These are phyloP conservation scores for Fonsecaea pedrosoi DNA, from an alignment of 2,329 filamentous ascomycete species.

Conservation along the genomic window DNA sequence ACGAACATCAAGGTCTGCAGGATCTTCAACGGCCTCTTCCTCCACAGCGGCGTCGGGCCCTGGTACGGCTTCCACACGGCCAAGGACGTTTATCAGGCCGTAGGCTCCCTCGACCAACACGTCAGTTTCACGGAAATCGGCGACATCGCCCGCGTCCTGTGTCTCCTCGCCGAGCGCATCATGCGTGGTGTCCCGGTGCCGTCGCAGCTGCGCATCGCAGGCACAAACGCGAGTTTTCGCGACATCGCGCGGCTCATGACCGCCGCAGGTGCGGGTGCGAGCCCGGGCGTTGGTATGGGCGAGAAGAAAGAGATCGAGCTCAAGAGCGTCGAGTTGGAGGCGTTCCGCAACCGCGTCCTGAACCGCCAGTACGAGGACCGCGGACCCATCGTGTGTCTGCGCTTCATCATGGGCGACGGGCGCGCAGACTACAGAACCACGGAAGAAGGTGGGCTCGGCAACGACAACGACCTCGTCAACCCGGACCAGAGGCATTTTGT, in stretches of 20 bases:
- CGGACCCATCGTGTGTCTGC: slow-evolving; percentile 42
- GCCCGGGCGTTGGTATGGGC: too few relatives aligned
- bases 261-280: slow-evolving; percentile 36
- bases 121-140: slow-evolving; percentile 45
- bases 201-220: slow-evolving; percentile 41
- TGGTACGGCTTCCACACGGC: slow-evolving; percentile 46
- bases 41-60: slow-evolving; percentile 46
- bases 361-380: slow-evolving; percentile 27
- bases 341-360: slow-evolving; percentile 41
- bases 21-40: slow-evolving; percentile 45
- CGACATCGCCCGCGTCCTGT: slow-evolving; percentile 45
- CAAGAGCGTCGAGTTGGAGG: slow-evolving; percentile 36
- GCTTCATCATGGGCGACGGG: slow-evolving; percentile 47
- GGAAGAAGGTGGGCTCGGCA: slow-evolving; percentile 39
- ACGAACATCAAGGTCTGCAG: slow-evolving; percentile 42
- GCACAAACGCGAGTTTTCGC: slow-evolving; percentile 40
- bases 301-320: slow-evolving; percentile 36
- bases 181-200: slow-evolving; percentile 38
- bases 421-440: slow-evolving; percentile 39
- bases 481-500: slow-evolving; percentile 42
- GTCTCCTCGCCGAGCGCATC: slow-evolving; percentile 19
- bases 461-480: slow-evolving; percentile 45
- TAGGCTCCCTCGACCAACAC: slow-evolving; percentile 40
- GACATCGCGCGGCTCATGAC: slow-evolving; percentile 43
- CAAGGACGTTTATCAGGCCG: slow-evolving; percentile 42